Conservation (phyloP, 352 stramenopile genomes). For the Globisporangium polare region DNA sequence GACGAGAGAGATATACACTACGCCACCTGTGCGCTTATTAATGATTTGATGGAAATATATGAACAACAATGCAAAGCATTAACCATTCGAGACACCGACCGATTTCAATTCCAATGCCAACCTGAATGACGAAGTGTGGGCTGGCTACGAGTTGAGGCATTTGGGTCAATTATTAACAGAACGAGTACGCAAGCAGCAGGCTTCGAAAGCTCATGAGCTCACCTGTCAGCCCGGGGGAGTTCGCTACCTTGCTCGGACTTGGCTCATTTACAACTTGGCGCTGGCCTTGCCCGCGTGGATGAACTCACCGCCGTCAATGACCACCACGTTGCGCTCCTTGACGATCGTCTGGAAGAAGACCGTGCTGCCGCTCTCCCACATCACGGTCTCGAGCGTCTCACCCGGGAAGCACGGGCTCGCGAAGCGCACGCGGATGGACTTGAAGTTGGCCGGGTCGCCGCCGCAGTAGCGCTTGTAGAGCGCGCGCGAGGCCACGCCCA, state of each 20-base stretch:
- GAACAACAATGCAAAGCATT: constrained; percentile 17
- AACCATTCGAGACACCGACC: constrained; percentile 4
- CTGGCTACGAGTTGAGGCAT: not conserved
- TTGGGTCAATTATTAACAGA: not conserved
- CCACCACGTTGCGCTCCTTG: constrained; percentile 69
- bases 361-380: constrained; percentile 60
- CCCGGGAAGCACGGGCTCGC: constrained; percentile 83
- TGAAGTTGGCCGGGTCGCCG: constrained; percentile 67
- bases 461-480: constrained; percentile 80
- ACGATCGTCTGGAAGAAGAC: constrained; percentile 75
- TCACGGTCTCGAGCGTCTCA: constrained; percentile 82
- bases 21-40: constrained; percentile 7
- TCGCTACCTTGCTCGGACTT: not conserved
- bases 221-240: not conserved
- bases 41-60: constrained; percentile 19
- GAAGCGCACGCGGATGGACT: constrained; percentile 86
- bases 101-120: not conserved
- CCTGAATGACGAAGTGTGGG: not conserved
- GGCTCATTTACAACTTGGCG: constrained; percentile 13
- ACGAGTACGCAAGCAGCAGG: not conserved
- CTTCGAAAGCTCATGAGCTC: not conserved
- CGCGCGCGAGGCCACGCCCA: constrained; percentile 80
- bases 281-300: constrained; percentile 25
- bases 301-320: constrained; percentile 81
- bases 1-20: constrained; percentile 11